Percentiles rank a stretch among this genome's conserved stretches.
Evolutionary conservation across 2,329 filamentous ascomycete species (phyloP).

Genomic region (Colletotrichum sp.): DNA sequence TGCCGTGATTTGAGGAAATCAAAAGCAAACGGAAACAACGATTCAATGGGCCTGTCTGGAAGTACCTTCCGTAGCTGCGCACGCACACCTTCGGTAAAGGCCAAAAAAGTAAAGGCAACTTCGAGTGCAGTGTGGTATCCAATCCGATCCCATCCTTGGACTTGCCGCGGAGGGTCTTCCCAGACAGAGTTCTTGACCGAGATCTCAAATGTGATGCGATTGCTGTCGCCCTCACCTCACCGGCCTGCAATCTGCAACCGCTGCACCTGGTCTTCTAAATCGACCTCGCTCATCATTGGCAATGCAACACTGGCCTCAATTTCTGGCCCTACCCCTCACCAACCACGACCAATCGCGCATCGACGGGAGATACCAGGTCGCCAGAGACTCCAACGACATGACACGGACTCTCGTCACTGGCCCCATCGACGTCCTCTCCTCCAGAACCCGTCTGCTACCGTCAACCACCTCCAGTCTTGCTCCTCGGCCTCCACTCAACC

Average conservation of each 20-base stretch:
- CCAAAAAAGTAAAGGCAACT: neutral
- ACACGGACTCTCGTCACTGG: slow-evolving; percentile 10
- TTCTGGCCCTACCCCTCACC: slow-evolving; percentile 8
- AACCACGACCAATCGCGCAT: slow-evolving; percentile 1
- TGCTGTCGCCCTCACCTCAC: neutral
- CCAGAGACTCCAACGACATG: slow-evolving; percentile 9
- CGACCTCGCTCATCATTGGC: neutral
- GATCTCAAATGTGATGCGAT: slow-evolving; percentile 4
- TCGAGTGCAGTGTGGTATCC: neutral
- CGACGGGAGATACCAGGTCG: slow-evolving; percentile 9
- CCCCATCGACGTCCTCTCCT: neutral
- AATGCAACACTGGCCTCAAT: slow-evolving; percentile 15
- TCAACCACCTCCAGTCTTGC: neutral
- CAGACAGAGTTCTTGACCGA: neutral
- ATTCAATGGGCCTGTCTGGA: neutral
- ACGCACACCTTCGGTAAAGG: neutral
- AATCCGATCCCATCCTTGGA: neutral
- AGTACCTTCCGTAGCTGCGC: neutral
- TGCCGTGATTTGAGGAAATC: neutral
- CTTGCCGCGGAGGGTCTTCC: neutral
- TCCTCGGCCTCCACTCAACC: neutral
- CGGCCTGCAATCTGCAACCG: neutral
- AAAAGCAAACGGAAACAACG: neutral
- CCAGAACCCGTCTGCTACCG: neutral
- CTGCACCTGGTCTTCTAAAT: neutral